These are phyloP conservation scores for Thamnidium elegans DNA, from an alignment of 192 early-diverging fungal species.

Conservation along the genomic window DNA sequence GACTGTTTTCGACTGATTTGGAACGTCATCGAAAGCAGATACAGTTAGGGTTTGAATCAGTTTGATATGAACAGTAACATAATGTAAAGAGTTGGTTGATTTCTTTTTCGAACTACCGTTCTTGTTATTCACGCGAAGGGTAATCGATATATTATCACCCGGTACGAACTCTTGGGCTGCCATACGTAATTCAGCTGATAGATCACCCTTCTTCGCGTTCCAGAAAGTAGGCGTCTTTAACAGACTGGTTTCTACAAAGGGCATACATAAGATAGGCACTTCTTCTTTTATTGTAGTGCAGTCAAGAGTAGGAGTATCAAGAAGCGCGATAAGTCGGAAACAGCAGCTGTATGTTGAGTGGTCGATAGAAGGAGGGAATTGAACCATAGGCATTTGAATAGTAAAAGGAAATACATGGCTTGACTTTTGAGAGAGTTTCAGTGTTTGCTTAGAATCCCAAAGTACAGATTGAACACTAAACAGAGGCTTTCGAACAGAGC, in stretches of 20 bases:
- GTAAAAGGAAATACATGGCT: constrained; percentile 20
- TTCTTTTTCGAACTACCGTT: not conserved
- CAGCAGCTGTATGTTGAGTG: constrained; percentile 2
- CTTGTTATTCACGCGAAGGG: not conserved
- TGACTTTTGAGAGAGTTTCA: not conserved
- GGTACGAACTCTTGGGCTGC: constrained; percentile 14
- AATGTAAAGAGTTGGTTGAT: not conserved
- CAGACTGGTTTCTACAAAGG: constrained; percentile 17
- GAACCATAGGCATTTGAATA: constrained; percentile 25
- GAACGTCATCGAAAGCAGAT: not conserved
- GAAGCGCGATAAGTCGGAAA: not conserved
- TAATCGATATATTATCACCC: constrained; percentile 6
- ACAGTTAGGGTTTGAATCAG: not conserved
- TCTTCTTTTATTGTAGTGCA: not conserved
- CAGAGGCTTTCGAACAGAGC: not conserved
- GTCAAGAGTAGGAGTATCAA: constrained; percentile 3
- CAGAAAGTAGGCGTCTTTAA: constrained; percentile 5
- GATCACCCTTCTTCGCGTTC: not conserved
- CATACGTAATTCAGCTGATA: not conserved
- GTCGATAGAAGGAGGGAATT: constrained; percentile 23
- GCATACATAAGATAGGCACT: constrained; percentile 13
- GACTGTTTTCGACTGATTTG: not conserved
- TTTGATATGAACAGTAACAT: constrained; percentile 2
- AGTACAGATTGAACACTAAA: constrained; percentile 10
- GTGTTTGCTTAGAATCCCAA: not conserved